Conservation (phyloP, 495 filamentous ascomycete species). For the Amorphotheca resinae region DNA sequence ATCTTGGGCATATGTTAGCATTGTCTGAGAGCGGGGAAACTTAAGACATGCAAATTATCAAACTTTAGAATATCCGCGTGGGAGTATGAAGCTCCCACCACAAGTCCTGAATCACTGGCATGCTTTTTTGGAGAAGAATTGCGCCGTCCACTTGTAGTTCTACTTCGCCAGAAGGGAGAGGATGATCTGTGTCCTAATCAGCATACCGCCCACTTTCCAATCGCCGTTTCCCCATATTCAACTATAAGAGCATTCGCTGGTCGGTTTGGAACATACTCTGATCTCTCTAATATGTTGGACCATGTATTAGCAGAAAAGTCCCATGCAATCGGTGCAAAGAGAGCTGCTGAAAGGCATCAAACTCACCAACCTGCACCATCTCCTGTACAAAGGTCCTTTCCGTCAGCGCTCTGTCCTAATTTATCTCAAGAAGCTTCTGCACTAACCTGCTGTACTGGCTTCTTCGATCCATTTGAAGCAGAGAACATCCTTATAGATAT, state of each 20-base stretch:
- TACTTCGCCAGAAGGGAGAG: constrained; percentile 84
- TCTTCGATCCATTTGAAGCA: constrained; percentile 48
- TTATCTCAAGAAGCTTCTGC: neutral
- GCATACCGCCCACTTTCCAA: neutral
- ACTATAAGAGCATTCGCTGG: neutral
- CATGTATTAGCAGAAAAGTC: constrained; percentile 8
- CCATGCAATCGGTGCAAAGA: neutral
- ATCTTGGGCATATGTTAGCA: constrained; percentile 28
- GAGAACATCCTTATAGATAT: constrained; percentile 37
- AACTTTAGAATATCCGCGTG: constrained; percentile 89
- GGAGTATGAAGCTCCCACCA: constrained; percentile 94
- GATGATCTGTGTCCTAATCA: constrained; percentile 41
- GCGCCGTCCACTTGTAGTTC: constrained; percentile 30
- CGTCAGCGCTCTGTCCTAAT: constrained; percentile 12
- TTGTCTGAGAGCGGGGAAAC: neutral
- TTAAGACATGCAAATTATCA: constrained; percentile 35
- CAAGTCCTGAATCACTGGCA: constrained; percentile 54
- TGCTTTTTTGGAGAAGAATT: constrained; percentile 39
- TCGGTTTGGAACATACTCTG: constrained; percentile 19
- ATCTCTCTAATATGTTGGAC: constrained; percentile 16
- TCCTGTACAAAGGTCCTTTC: constrained; percentile 43
- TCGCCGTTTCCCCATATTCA: neutral
- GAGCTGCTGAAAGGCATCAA: constrained; percentile 1
- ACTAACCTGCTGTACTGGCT: constrained; percentile 61
- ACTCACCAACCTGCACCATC: constrained; percentile 96